These are phyloP conservation scores for Skeletonema marinoi DNA, from an alignment of 108 stramenopile genomes.

Conservation along the genomic window DNA sequence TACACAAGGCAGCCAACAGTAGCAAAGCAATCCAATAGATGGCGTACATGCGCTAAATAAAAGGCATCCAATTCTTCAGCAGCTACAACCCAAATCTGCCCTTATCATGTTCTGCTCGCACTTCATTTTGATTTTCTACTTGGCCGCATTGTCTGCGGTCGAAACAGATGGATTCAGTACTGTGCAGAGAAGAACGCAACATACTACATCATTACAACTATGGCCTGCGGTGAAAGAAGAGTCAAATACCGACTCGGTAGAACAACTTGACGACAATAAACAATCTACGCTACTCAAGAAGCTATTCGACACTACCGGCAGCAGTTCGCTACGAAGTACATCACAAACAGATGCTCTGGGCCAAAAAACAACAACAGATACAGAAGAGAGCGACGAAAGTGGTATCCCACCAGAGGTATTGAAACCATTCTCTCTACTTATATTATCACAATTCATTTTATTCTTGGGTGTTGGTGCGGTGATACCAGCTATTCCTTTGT, in stretches of 20 bases:
- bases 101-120: neutral
- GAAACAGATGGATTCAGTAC: neutral
- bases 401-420: slow-evolving; percentile 25
- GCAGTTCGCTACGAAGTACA: slow-evolving; percentile 13
- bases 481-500: slow-evolving; percentile 74
- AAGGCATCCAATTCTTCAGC: too few relatives aligned
- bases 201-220: neutral
- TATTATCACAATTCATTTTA: slow-evolving; percentile 71
- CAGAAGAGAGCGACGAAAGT: slow-evolving; percentile 5
- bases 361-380: neutral
- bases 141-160: neutral
- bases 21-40: too few relatives aligned
- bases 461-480: slow-evolving; percentile 84
- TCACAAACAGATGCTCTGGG: slow-evolving; percentile 31
- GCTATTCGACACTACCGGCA: slow-evolving; percentile 1
- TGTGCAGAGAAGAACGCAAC: neutral
- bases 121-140: neutral
- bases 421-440: slow-evolving; percentile 55
- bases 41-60: too few relatives aligned
- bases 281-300: neutral
- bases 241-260: neutral
- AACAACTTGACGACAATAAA: neutral
- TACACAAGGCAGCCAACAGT: too few relatives aligned
- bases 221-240: neutral
- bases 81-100: too few relatives aligned